phyloP scores from a whole-genome alignment of 257 asterid species.

The Galeopsis tetrahit region DNA sequence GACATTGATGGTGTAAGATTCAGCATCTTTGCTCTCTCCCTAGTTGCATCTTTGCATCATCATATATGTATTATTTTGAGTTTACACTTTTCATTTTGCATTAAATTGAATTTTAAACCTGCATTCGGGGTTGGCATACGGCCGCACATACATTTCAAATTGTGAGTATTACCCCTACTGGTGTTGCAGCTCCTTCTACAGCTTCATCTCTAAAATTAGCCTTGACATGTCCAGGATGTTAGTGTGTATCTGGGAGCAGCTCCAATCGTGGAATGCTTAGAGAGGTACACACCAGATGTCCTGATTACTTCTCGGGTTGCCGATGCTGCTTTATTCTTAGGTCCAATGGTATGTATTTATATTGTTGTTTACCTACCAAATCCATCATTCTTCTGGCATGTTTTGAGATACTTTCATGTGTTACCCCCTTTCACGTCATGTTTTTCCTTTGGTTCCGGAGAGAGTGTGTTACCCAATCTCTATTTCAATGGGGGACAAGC shows the following conservation, averaged over 20 bases:
- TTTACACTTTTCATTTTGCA: conserved; percentile 1
- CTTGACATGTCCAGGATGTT: conserved; percentile 57
- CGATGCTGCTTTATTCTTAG: conserved; percentile 94
- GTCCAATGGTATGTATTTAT: conserved; percentile 74
- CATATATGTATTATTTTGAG: conserved; percentile 27
- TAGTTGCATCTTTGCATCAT: conserved; percentile 29
- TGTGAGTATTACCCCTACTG: conserved; percentile 11
- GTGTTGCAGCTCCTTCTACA: conserved; percentile 19
- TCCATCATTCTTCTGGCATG: neutral
- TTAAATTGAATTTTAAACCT: conserved; percentile 9
- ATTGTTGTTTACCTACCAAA: conserved; percentile 10
- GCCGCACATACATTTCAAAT: conserved; percentile 11
- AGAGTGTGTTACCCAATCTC: neutral
- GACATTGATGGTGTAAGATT: conserved; percentile 76
- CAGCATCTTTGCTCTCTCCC: conserved; percentile 40
- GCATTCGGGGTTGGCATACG: conserved; percentile 10
- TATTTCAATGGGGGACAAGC: conserved; percentile 18
- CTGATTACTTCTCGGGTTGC: conserved; percentile 96
- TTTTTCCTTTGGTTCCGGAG: conserved; percentile 19
- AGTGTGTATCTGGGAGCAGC: conserved; percentile 98
- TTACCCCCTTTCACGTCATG: conserved; percentile 15
- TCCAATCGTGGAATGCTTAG: conserved; percentile 91
- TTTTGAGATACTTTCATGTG: conserved; percentile 28
- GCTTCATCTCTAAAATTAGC: conserved; percentile 4
- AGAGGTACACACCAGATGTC: conserved; percentile 74